Conservation (phyloP, 2,329 filamentous ascomycete genomes). For the Coleophoma cylindrospora region DNA sequence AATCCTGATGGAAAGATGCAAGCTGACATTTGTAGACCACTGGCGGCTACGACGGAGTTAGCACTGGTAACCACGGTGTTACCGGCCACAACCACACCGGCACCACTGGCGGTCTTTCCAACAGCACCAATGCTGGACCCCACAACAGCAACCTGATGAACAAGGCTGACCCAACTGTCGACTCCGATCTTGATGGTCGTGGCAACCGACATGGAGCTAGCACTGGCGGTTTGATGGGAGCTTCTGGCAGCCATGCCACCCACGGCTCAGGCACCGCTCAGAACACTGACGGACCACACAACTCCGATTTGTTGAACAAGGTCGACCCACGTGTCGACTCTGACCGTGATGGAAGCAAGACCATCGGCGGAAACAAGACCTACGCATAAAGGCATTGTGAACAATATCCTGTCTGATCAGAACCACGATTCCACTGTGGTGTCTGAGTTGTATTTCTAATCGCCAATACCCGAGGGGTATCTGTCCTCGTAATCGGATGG, state of each 20-base stretch:
- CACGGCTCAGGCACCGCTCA: constrained; percentile 29
- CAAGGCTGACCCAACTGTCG: constrained; percentile 45
- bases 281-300: constrained; percentile 47
- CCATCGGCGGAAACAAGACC: constrained; percentile 48
- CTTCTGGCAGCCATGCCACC: constrained; percentile 23
- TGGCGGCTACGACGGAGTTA: no score
- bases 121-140: constrained; percentile 30
- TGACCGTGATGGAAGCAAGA: constrained; percentile 49
- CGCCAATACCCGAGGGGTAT: constrained; percentile 1
- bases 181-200: constrained; percentile 41
- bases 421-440: background rate
- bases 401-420: background rate
- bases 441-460: background rate
- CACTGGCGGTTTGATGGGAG: constrained; percentile 23
- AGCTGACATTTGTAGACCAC: no score
- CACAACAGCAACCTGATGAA: constrained; percentile 33
- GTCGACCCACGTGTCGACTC: constrained; percentile 48
- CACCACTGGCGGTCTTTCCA: constrained; percentile 13
- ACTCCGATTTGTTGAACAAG: constrained; percentile 49
- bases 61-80: background rate
- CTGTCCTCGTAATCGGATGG: constrained; percentile 1
- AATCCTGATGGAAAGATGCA: no score
- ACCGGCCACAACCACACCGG: constrained; percentile 2
- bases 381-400: constrained; percentile 22
- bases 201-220: constrained; percentile 26